These are phyloP conservation scores for Fibroporia radiculosa DNA, from an alignment of 768 basidiomycete genomes.

Conservation along the genomic window DNA sequence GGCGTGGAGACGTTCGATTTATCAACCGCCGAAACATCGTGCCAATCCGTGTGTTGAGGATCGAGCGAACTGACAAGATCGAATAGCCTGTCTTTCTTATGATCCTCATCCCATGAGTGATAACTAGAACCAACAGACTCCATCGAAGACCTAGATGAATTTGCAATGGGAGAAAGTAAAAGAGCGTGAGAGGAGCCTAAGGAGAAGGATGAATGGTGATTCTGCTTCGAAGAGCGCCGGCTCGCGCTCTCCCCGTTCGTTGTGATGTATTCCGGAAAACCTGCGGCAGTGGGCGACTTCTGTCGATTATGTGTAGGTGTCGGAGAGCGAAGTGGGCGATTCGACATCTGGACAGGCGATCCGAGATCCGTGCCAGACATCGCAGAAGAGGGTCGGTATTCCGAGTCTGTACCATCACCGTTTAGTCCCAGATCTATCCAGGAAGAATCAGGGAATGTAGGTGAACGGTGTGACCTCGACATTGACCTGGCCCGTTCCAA, in stretches of 20 bases:
- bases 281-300: conserved; percentile 48
- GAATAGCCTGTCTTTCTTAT: conserved; percentile 44
- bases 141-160: conserved; percentile 73
- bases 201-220: conserved; percentile 20
- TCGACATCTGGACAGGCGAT: conserved; percentile 35
- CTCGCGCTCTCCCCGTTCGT: conserved; percentile 27
- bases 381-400: conserved; percentile 36
- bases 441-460: conserved; percentile 55
- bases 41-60: conserved; percentile 50
- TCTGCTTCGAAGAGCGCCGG: conserved; percentile 50
- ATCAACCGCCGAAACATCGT: conserved; percentile 43
- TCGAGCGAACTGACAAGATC: conserved; percentile 49
- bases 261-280: conserved; percentile 32
- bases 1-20: conserved; percentile 41
- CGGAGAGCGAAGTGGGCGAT: conserved; percentile 43
- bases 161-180: conserved; percentile 62
- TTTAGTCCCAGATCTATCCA: conserved; percentile 32
- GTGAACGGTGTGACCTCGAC: conserved; percentile 45
- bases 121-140: conserved; percentile 81
- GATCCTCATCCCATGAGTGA: conserved; percentile 65
- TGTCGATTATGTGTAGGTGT: conserved; percentile 57
- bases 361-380: conserved; percentile 45
- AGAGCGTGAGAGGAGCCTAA: conserved; percentile 28
- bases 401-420: conserved; percentile 6
- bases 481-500: conserved; percentile 33